A percentile compares a stretch with the other conserved stretches of the same genome.
phyloP scores from a whole-genome alignment of 2,329 filamentous ascomycete genomes.

The Hypoxylon sp. region DNA sequence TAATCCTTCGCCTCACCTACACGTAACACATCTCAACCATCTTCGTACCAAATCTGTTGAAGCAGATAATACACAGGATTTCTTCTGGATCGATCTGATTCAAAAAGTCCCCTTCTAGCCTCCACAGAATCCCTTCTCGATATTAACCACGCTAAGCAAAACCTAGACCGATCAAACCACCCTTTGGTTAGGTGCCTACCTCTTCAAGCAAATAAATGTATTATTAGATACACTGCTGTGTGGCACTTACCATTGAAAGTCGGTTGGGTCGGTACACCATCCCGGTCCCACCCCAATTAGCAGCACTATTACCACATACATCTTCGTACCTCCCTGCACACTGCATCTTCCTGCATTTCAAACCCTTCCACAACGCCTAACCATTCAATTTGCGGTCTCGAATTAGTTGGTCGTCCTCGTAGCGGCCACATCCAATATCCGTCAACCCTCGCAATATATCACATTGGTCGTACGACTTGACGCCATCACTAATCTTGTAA shows the following conservation, averaged over 20 bases:
- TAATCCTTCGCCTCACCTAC: too few relatives aligned
- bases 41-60: too few relatives aligned
- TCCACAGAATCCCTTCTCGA: too few relatives aligned
- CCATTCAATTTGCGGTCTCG: conserved; percentile 28
- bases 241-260: conserved; percentile 2
- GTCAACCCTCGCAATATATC: conserved; percentile 16
- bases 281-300: conserved; percentile 21
- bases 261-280: conserved; percentile 9
- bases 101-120: too few relatives aligned
- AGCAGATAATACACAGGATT: too few relatives aligned
- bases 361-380: conserved; percentile 34
- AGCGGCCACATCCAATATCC: conserved; percentile 1
- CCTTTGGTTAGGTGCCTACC: neutral
- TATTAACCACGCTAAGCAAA: too few relatives aligned
- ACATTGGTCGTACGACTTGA: conserved; percentile 23
- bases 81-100: too few relatives aligned
- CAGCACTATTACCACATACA: conserved; percentile 14
- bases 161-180: conserved; percentile 3
- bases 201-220: neutral
- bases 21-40: too few relatives aligned
- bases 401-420: conserved; percentile 13
- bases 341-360: conserved; percentile 32
- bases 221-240: neutral
- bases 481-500: conserved; percentile 15
- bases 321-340: conserved; percentile 19